Evolutionary conservation across 805 yeast species (phyloP).

Genomic region (Candida endomychidarum): DNA sequence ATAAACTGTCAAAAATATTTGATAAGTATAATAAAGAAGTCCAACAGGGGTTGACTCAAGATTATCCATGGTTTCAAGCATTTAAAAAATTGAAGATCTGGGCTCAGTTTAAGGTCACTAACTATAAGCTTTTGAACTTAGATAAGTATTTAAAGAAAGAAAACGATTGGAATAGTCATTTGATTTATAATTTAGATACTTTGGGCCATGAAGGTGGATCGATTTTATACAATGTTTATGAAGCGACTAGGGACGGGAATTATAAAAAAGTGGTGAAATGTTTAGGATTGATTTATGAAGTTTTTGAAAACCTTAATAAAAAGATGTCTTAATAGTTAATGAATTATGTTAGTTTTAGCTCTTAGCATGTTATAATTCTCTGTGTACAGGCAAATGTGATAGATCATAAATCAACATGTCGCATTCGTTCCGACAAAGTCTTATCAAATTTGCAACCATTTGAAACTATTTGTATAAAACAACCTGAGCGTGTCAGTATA

Average conservation of each 20-base stretch:
- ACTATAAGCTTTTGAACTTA: conserved; percentile 47
- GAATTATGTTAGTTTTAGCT: neutral
- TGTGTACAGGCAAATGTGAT: no score
- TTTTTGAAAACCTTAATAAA: conserved; percentile 18
- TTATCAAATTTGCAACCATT: neutral
- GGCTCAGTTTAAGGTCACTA: conserved; percentile 54
- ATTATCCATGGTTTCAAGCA: conserved; percentile 76
- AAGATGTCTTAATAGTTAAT: conserved; percentile 16
- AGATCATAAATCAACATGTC: no score
- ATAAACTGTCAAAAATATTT: conserved; percentile 35
- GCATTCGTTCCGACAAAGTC: no score
- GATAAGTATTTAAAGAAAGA: conserved; percentile 27
- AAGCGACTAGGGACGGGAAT: conserved; percentile 11
- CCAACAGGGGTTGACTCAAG: conserved; percentile 53
- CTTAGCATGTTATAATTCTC: no score
- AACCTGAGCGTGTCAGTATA: neutral
- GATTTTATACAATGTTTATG: conserved; percentile 13
- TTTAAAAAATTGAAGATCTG: conserved; percentile 59
- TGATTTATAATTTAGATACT: conserved; percentile 8
- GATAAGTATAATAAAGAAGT: conserved; percentile 50
- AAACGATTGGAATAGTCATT: conserved; percentile 9
- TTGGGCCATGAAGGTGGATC: conserved; percentile 21
- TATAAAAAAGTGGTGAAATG: conserved; percentile 24
- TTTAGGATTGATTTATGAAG: conserved; percentile 24
- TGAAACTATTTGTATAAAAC: neutral